Evolutionary conservation across 2,329 filamentous ascomycete genomes (phyloP).

Genomic region (Juglanconis juglandina): DNA sequence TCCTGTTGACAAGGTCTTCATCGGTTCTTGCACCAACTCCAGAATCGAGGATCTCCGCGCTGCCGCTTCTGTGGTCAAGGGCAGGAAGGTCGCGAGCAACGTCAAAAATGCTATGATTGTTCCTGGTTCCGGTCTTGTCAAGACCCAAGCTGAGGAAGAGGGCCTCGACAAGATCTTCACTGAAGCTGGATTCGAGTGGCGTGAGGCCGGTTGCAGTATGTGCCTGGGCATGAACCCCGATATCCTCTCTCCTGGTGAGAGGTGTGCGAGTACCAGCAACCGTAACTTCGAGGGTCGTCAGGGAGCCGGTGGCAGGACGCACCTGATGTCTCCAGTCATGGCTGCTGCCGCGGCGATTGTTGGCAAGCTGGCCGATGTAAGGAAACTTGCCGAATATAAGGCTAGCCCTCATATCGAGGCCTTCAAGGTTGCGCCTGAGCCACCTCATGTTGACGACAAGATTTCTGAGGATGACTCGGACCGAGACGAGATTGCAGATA

Average conservation of each 20-base stretch:
- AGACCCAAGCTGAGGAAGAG: conserved; percentile 85
- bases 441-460: conserved; percentile 51
- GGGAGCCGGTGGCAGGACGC: conserved; percentile 84
- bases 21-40: conserved; percentile 75
- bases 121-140: conserved; percentile 90
- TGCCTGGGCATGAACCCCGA: conserved; percentile 99
- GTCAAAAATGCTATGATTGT: conserved; percentile 95
- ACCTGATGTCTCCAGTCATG: conserved; percentile 97
- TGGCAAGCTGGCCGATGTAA: conserved; percentile 88
- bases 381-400: conserved; percentile 66
- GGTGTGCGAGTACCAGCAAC: conserved; percentile 93
- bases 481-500: conserved; percentile 51
- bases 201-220: conserved; percentile 98
- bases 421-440: conserved; percentile 37
- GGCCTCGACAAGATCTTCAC: conserved; percentile 89
- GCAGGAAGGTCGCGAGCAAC: conserved; percentile 80
- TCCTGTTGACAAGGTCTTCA: conserved; percentile 62
- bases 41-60: conserved; percentile 92
- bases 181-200: conserved; percentile 94
- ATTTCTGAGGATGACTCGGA: conserved; percentile 49
- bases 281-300: conserved; percentile 97
- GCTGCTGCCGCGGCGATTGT: conserved; percentile 86
- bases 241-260: conserved; percentile 85
- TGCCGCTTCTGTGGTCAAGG: conserved; percentile 81
- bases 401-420: conserved; percentile 60